Conservation (phyloP, 352 stramenopile species). For the Globisporangium acanthophoron region DNA sequence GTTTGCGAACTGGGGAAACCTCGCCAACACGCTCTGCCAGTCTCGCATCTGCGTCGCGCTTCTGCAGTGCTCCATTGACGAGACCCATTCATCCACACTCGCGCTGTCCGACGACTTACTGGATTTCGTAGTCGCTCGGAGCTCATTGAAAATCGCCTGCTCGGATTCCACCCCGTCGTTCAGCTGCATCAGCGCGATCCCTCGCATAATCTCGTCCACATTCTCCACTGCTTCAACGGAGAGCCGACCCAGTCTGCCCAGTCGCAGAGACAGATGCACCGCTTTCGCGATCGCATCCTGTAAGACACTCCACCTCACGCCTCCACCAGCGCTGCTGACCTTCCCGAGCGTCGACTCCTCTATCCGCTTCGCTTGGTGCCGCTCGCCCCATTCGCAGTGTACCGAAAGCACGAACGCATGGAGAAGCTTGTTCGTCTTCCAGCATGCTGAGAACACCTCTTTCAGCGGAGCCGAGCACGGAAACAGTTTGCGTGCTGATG, state of each 20-base stretch:
- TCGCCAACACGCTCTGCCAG: conserved; percentile 44
- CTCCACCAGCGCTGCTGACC: conserved; percentile 47
- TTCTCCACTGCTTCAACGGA: conserved; percentile 73
- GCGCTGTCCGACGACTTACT: conserved; percentile 4
- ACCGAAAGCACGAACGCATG: conserved; percentile 71
- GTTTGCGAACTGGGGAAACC: conserved; percentile 59
- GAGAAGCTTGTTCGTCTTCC: conserved; percentile 49
- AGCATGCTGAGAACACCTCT: conserved; percentile 59
- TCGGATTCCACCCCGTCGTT: conserved; percentile 60
- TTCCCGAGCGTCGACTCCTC: conserved; percentile 76
- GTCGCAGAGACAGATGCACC: conserved; percentile 64
- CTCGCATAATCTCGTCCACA: conserved; percentile 71
- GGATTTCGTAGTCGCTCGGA: conserved; percentile 7
- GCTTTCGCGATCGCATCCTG: conserved; percentile 69
- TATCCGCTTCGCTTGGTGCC: conserved; percentile 52
- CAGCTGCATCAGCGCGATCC: conserved; percentile 71
- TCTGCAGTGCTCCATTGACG: conserved; percentile 54
- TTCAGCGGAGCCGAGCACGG: conserved; percentile 29
- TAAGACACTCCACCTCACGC: conserved; percentile 61
- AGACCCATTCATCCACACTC: conserved; percentile 47
- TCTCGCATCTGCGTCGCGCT: conserved; percentile 63
- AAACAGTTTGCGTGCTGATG: conserved; percentile 26
- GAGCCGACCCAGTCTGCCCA: conserved; percentile 54
- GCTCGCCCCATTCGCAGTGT: conserved; percentile 61
- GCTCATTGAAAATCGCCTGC: conserved; percentile 20